Conservation (phyloP, 2,329 filamentous ascomycete species). For the Penicillium oxalicum region DNA sequence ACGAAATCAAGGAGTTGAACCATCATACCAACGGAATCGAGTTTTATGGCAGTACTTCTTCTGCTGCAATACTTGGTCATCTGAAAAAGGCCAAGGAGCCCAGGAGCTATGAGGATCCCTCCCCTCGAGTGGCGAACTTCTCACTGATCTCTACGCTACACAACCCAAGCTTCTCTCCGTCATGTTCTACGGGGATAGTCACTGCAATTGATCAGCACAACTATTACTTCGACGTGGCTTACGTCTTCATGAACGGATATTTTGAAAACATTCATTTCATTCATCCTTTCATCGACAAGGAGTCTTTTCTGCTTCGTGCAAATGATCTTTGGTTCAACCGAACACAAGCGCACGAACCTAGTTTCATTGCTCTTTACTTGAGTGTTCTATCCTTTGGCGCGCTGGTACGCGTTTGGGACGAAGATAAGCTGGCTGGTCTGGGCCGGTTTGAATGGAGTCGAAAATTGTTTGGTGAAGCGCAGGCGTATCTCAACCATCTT, state of each 20-base stretch:
- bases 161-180: slow-evolving; percentile 41
- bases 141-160: slow-evolving; percentile 44
- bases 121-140: slow-evolving; percentile 19
- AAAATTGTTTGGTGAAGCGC: slow-evolving; percentile 42
- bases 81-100: slow-evolving; percentile 32
- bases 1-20: slow-evolving; percentile 43
- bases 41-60: slow-evolving; percentile 46
- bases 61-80: slow-evolving; percentile 42
- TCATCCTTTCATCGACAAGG: slow-evolving; percentile 46
- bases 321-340: slow-evolving; percentile 41
- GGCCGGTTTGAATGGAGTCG: slow-evolving; percentile 45
- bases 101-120: slow-evolving; percentile 12
- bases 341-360: slow-evolving; percentile 27
- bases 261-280: slow-evolving; percentile 47
- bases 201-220: slow-evolving; percentile 24
- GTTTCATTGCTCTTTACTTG: slow-evolving; percentile 46
- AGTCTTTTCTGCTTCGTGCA: slow-evolving; percentile 39
- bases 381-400: slow-evolving; percentile 45
- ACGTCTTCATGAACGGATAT: slow-evolving; percentile 44
- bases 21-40: slow-evolving; percentile 43
- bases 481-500: slow-evolving; percentile 34
- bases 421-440: slow-evolving; percentile 40
- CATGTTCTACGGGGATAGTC: slow-evolving; percentile 15
- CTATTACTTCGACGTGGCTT: slow-evolving; percentile 43
- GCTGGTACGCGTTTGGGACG: slow-evolving; percentile 41